Evolutionary conservation across 768 basidiomycete species (phyloP).

Genomic region (Pisolithus orientalis): DNA sequence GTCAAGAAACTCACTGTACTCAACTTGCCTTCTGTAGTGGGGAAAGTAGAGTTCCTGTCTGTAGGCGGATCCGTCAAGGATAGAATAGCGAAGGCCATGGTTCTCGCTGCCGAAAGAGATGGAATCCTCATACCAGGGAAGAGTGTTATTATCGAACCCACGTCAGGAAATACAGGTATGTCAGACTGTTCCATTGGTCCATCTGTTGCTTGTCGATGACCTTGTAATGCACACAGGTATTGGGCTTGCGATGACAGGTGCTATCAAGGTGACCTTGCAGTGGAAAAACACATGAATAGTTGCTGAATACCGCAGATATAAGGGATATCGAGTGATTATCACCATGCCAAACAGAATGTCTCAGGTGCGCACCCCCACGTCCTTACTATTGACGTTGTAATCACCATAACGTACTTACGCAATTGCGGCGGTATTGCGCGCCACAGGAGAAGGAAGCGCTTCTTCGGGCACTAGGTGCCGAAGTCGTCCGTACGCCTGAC

Average conservation of each 20-base stretch:
- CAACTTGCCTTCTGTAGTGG: constrained; percentile 45
- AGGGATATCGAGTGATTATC: constrained; percentile 90
- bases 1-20: background rate
- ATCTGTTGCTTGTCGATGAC: background rate
- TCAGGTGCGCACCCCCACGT: constrained; percentile 34
- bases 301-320: constrained; percentile 73
- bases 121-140: constrained; percentile 81
- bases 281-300: constrained; percentile 17
- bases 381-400: background rate
- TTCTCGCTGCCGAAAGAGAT: constrained; percentile 86
- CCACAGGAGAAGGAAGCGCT: constrained; percentile 85
- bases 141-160: constrained; percentile 93
- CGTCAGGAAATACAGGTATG: constrained; percentile 91
- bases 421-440: no score
- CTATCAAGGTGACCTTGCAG: constrained; percentile 69
- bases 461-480: constrained; percentile 86
- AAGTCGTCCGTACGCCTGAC: constrained; percentile 90
- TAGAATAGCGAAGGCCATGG: constrained; percentile 93
- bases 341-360: constrained; percentile 96
- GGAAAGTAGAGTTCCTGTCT: constrained; percentile 85
- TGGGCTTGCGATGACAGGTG: constrained; percentile 87
- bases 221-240: constrained; percentile 50
- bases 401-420: background rate
- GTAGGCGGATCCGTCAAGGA: constrained; percentile 95
- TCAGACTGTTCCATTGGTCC: background rate